Base-by-base conservation (phyloP, 2,329 filamentous ascomycete genomes). In the Fonsecaea pedrosoi region DNA sequence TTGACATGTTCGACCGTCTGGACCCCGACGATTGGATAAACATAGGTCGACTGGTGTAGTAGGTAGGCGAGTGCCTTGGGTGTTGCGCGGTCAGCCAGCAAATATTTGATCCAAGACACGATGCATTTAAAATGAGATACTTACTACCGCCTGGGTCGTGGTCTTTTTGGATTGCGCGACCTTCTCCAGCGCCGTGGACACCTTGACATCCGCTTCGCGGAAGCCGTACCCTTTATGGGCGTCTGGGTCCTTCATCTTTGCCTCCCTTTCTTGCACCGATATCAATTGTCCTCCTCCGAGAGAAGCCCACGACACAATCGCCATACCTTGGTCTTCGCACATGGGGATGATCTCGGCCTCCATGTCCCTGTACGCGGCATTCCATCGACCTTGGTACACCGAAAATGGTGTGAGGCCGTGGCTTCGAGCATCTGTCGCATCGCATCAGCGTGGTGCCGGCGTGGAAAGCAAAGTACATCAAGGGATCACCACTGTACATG, bases 311-410 rank as follows among this genome's bases (percentile, higher is more conserved):
- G 85, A 85, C 0, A 82, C 82, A 8, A 89, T 75, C 0, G 81
- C 86, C 84, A 89, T 89, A 38, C 87, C 87, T 72, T 90, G 86
- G 30, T 82, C 80, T 45, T 81, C 81, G 40, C 78, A 81, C 89
- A 90, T 90, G 53, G 87, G 87, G 42, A 91, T 82, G 72, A 90
- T 87, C 15, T 90, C 88, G 30, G 87, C 82, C 78, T 90, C 88
- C 59, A 90, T 85, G 75, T 92, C 89, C 35, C 90, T 85, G 53
- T 85, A 81, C 0, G 79, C 82, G 15, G 84, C 82, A 37, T 79
- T 85, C 87, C 88, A 91, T 13, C 78, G 80, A 10, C 89, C 89
- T 77, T 90, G 87, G 76, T 90, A 91, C 37, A 91, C 85, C 32
- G 82, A 85, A 78, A 93, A 92, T 48, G 85, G 88, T 1, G 86